Evolutionary conservation across 495 filamentous ascomycete genomes (phyloP).

Genomic region (Neurospora cerealis): DNA sequence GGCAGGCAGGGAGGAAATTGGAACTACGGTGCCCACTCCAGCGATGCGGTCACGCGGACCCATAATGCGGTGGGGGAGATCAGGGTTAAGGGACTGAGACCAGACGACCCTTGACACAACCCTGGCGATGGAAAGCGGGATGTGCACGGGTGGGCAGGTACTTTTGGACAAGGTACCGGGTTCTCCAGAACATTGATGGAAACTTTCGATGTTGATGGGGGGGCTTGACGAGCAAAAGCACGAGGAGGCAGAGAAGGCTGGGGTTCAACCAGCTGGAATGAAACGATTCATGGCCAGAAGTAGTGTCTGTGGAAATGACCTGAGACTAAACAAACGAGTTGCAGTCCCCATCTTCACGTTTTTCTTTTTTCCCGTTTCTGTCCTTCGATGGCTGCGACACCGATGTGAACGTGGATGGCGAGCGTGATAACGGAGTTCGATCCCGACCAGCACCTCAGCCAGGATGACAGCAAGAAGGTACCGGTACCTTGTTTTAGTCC

Average conservation of each 20-base stretch:
- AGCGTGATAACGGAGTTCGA: neutral
- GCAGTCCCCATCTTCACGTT: neutral
- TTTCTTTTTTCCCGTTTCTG: neutral
- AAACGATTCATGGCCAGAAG: neutral
- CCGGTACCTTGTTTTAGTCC: neutral
- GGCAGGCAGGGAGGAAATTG: slow-evolving; percentile 2
- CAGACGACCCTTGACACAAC: neutral
- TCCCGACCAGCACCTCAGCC: neutral
- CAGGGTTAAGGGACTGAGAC: neutral
- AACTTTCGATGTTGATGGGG: neutral
- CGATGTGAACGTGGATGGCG: neutral
- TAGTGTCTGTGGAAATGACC: neutral
- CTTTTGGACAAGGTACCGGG: neutral
- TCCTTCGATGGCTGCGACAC: neutral
- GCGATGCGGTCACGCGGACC: slow-evolving; percentile 14
- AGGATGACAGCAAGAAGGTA: neutral
- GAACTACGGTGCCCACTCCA: neutral
- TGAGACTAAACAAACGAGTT: neutral
- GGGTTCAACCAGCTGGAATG: neutral
- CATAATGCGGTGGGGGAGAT: neutral
- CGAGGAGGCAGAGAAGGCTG: neutral
- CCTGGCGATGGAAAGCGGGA: neutral
- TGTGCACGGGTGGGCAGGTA: neutral
- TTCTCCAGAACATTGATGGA: neutral
- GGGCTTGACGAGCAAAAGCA: neutral